Evolutionary conservation across 352 stramenopile genomes (phyloP), one percentile per base, ranked within the genome.

Genomic region (Phytophthora sp.): DNA sequence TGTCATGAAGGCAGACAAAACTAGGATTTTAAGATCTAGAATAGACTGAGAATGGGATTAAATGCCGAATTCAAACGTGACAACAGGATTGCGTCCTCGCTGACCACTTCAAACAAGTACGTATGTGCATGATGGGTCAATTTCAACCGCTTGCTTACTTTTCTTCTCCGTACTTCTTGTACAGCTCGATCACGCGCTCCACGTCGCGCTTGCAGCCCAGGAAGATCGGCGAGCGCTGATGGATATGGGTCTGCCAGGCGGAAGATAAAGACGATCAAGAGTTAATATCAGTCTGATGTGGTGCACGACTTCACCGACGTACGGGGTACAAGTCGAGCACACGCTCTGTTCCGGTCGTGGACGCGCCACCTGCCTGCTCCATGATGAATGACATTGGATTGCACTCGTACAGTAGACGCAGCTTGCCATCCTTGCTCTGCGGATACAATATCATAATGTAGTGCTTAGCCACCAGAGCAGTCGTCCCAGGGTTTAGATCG

Each of bases 321-420:
- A 91, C 80, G 45, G 97, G 97, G 26, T 93, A 69, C 38, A 99
- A 73, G 60, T 99, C 96, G 39, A 98, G 76, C 16, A 99, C 91
- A 47, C 94, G 89, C 72, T 96, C 75, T 4, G 79, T 89, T 74
- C 96, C 97, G 16, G 96, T 99, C 36, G 93, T 98, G 38, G 97
- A 94, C 45, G 97, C 86, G 47, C 97, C 97, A 58, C 97, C 96
- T 51, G 96, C 96, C 78, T 99, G 89, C 74, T 99, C 97, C 55
- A 99, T 94, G 75, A 99, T 98, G 75, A 98, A 95, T 35, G 97
- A 97, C 97, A 99, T 99, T 7, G 97, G 97, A 84, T 98, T 99
- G 74, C 93, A 91, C 77, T 99, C 97, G 81, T 99, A 99, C 7
- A 99, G 86, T 55, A 99, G 83, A 80, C 96, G 94, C 69, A 99